Percentiles rank a stretch among this genome's conserved stretches.
phyloP scores from a whole-genome alignment of 2,329 filamentous ascomycete genomes.

The Aaosphaeria pasadenensis region DNA sequence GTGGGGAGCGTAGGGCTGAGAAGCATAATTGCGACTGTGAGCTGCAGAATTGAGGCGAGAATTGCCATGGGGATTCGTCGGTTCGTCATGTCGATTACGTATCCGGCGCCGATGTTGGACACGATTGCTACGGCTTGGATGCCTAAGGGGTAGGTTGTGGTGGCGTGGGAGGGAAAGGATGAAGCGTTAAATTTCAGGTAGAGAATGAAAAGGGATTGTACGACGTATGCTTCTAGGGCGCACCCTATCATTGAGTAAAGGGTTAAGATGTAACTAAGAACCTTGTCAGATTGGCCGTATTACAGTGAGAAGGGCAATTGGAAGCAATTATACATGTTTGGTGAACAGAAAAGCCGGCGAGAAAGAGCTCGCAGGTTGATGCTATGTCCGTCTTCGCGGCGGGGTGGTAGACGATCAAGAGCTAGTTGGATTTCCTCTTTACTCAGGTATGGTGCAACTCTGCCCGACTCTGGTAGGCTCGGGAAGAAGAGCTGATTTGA shows the following conservation, averaged over 20 bases:
- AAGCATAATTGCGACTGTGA: conserved; percentile 31
- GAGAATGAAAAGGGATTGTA: conserved; percentile 13
- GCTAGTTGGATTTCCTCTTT: conserved; percentile 23
- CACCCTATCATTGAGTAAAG: conserved; percentile 37
- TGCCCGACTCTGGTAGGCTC: conserved; percentile 23
- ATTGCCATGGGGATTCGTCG: conserved; percentile 35
- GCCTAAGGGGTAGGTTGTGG: conserved; percentile 58
- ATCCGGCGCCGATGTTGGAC: conserved; percentile 41
- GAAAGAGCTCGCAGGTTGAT: conserved; percentile 19
- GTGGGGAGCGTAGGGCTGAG: conserved; percentile 31
- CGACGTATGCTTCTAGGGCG: conserved; percentile 34
- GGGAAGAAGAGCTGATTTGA: conserved; percentile 13
- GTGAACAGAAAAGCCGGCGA: conserved; percentile 19
- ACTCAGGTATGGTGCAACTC: conserved; percentile 15
- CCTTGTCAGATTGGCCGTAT: not conserved
- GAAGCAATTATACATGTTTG: conserved; percentile 14
- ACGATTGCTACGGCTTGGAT: conserved; percentile 57
- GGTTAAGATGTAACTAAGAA: conserved; percentile 34
- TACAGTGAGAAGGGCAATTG: not conserved
- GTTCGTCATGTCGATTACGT: conserved; percentile 38
- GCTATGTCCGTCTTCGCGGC: conserved; percentile 21
- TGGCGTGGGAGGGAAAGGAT: conserved; percentile 41
- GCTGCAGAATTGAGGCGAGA: conserved; percentile 30
- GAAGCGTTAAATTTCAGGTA: conserved; percentile 3
- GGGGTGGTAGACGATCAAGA: conserved; percentile 21